Conservation (phyloP, 2,329 filamentous ascomycete species). For the Anisogramma anomala region DNA sequence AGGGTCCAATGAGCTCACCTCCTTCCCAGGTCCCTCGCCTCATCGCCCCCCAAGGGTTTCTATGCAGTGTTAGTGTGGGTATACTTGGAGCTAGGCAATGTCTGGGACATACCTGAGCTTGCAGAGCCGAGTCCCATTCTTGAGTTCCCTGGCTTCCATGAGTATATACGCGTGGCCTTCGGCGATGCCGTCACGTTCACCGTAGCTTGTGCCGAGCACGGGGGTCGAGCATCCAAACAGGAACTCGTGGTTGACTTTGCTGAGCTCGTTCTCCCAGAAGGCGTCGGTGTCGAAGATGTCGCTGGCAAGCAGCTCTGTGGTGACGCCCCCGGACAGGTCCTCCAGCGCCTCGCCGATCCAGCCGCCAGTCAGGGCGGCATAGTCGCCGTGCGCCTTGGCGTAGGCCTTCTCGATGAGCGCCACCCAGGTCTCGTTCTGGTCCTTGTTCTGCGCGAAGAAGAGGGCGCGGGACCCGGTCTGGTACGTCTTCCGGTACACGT, state of each 20-base stretch:
- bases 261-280: conserved; percentile 70
- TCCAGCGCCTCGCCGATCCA: conserved; percentile 50
- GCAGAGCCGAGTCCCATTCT: conserved; percentile 52
- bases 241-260: conserved; percentile 68
- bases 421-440: conserved; percentile 70
- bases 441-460: conserved; percentile 64
- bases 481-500: conserved; percentile 54
- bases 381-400: conserved; percentile 73
- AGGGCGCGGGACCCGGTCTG: conserved; percentile 64
- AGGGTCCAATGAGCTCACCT: background rate
- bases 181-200: conserved; percentile 43
- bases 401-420: conserved; percentile 71
- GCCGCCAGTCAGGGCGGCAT: conserved; percentile 61
- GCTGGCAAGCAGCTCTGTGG: conserved; percentile 51
- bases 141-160: conserved; percentile 39
- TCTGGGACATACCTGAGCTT: conserved; percentile 34
- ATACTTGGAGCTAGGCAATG: background rate
- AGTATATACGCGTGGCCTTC: conserved; percentile 52
- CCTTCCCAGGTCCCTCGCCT: conserved; percentile 73
- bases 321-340: conserved; percentile 54
- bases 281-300: conserved; percentile 63
- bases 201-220: conserved; percentile 32
- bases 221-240: conserved; percentile 51
- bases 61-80: conserved; percentile 21
- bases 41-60: conserved; percentile 68